A percentile compares a stretch with the other conserved stretches of the same genome.
Evolutionary conservation across 129 eudicot genomes (phyloP).

Genomic region (Ambrosia trifida): DNA sequence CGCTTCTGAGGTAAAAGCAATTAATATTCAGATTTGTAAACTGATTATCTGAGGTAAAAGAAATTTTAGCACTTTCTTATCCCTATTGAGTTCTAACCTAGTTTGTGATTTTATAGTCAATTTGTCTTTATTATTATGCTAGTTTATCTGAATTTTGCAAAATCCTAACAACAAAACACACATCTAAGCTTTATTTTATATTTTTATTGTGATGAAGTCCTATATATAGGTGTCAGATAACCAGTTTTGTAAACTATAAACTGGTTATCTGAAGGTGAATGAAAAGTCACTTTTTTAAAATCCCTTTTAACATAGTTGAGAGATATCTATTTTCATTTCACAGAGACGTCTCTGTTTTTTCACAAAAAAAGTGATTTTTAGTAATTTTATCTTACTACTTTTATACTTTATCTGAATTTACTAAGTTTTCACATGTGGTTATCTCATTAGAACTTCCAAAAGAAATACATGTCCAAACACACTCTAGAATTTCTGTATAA

Average conservation of each 20-base stretch:
- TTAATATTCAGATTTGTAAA: not conserved
- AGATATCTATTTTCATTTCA: not conserved
- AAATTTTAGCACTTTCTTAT: not conserved
- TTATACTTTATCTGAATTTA: not conserved
- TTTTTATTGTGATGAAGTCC: not conserved
- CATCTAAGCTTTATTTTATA: not conserved
- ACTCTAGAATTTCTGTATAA: not conserved
- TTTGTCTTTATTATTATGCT: not conserved
- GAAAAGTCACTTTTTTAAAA: not conserved
- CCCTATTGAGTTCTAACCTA: not conserved
- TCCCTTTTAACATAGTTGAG: not conserved
- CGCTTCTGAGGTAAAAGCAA: not conserved
- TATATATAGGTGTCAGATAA: not conserved
- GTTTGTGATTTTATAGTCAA: not conserved
- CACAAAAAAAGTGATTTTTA: not conserved
- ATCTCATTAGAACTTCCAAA: not conserved
- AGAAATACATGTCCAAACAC: not conserved
- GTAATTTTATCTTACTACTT: not conserved
- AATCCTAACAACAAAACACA: not conserved
- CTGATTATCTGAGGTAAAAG: not conserved
- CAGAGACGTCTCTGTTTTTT: not conserved
- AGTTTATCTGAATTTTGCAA: not conserved
- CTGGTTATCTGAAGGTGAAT: not conserved
- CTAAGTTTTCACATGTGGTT: not conserved
- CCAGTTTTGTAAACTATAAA: not conserved